Conservation (phyloP, 345 rosid genomes). For the Angophora floribunda region DNA sequence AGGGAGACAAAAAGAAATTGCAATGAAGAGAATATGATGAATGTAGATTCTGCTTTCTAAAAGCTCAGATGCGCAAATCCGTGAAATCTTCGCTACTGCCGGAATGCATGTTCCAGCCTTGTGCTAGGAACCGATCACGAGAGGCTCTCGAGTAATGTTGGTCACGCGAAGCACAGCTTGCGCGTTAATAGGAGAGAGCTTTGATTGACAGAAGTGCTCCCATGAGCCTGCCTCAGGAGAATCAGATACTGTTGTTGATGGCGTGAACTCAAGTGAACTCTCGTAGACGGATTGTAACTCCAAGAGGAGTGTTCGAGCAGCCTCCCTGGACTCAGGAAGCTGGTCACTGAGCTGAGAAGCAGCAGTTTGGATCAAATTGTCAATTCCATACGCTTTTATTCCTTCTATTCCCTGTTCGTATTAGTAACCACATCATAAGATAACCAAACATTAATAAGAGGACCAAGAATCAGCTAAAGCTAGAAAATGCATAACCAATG, state of each 20-base stretch:
- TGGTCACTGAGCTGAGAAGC: slow-evolving; percentile 91
- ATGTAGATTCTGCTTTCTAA: slow-evolving; percentile 7
- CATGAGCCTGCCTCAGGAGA: slow-evolving; percentile 48
- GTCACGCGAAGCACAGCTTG: slow-evolving; percentile 94
- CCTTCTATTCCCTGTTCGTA: slow-evolving; percentile 74
- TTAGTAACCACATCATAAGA: not conserved
- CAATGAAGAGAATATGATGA: not conserved
- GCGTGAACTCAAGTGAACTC: slow-evolving; percentile 24
- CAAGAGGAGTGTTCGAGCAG: slow-evolving; percentile 77
- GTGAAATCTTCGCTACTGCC: slow-evolving; percentile 9
- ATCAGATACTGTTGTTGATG: slow-evolving; percentile 20
- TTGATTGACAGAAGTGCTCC: slow-evolving; percentile 80
- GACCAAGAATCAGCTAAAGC: not conserved
- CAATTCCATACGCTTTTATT: slow-evolving; percentile 71
- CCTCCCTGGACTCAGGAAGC: slow-evolving; percentile 94
- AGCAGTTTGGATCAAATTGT: slow-evolving; percentile 68
- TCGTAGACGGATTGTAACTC: slow-evolving; percentile 69
- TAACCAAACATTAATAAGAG: not conserved
- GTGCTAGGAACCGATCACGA: slow-evolving; percentile 43
- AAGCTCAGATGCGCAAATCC: slow-evolving; percentile 11
- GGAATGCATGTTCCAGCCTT: not conserved
- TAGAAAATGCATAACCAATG: not conserved
- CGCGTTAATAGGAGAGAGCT: slow-evolving; percentile 72
- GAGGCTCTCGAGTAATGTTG: slow-evolving; percentile 43
- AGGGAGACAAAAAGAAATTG: not conserved